Base-by-base conservation (phyloP, 768 basidiomycete species). In the Udeniomyces megalosporus region DNA sequence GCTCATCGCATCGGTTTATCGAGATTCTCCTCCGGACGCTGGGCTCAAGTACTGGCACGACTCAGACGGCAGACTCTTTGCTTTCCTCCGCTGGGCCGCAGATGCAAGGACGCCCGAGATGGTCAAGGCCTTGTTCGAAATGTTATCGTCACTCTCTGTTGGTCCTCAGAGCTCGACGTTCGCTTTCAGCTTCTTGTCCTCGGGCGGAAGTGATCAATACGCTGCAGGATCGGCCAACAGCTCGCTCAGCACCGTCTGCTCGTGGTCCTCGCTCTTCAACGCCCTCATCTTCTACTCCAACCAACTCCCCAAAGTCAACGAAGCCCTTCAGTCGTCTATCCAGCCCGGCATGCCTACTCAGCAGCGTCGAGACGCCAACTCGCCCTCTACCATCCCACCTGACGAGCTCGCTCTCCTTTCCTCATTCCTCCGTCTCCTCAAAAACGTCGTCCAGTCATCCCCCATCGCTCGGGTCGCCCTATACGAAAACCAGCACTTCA, bases 81-180 rank as follows among this genome's bases (percentile, higher is more conserved):
- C 82, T 1, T 92, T 93, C 71, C 75, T 93, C 52, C 86, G 88
- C 62, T 93, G 89, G 90, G 87, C 87, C 0, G 86, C 86, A 0
- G 82, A 88, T 60, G 77, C 80, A 4, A 80, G 84, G 63, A 86
- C 88, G 64, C 69, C 80, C 6, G 80, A 80, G 1, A 83, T 88
- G 81, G 78, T 84, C 45, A 83, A 82, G 67, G 86, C 87, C 0
- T 73, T 90, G 56, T 90, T 88, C 70, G 86, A 92, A 68, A 92
- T 92, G 91, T 75, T 95, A 32, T 77, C 80, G 8, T 88, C 91
- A 24, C 77, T 92, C 29, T 80, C 88, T 2, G 84, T 85, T 56
- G 90, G 90, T 0, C 83, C 84, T 62, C 83, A 84, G 67, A 87
- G 86, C 68, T 88, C 87, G 67, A 85, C 88, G 69, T 77, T 87